These are phyloP conservation scores for Porphyrellus cyaneotinctus DNA, from an alignment of 768 basidiomycete species.

Conservation along the genomic window DNA sequence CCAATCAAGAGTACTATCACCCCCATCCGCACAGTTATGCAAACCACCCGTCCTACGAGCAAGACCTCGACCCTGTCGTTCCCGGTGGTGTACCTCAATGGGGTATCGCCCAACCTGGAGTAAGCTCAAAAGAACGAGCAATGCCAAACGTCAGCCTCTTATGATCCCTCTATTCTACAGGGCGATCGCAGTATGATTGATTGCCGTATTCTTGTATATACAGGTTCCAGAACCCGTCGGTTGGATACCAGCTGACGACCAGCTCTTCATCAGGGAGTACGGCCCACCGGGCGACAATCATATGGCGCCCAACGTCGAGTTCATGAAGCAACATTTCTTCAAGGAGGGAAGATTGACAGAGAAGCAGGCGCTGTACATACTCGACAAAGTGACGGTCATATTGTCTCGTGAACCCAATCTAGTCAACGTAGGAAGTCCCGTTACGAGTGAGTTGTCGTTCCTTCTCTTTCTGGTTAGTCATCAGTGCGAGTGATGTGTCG, in stretches of 20 bases:
- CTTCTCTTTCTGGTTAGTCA: slow-evolving; percentile 1
- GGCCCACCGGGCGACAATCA: slow-evolving; percentile 37
- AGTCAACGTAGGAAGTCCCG: slow-evolving; percentile 80
- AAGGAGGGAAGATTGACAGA: slow-evolving; percentile 81
- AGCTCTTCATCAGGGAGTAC: slow-evolving; percentile 57
- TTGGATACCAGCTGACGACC: slow-evolving; percentile 62
- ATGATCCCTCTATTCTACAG: slow-evolving; percentile 14
- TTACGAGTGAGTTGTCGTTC: slow-evolving; percentile 78
- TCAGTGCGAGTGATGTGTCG: slow-evolving; percentile 4
- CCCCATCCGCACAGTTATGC: slow-evolving; percentile 7
- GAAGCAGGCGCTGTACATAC: slow-evolving; percentile 78
- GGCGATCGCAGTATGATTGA: slow-evolving; percentile 27
- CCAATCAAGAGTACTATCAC: slow-evolving; percentile 26
- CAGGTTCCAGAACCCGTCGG: slow-evolving; percentile 71
- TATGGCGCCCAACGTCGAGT: slow-evolving; percentile 67
- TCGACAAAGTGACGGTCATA: slow-evolving; percentile 62
- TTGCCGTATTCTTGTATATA: slow-evolving; percentile 11
- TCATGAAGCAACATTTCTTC: slow-evolving; percentile 87
- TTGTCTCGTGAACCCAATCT: slow-evolving; percentile 79
- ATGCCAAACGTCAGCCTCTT: slow-evolving; percentile 32
- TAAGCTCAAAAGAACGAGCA: slow-evolving; percentile 28
- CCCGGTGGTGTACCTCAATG: slow-evolving; percentile 26
- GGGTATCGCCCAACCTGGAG: slow-evolving; percentile 13
- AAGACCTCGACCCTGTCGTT: slow-evolving; percentile 31
- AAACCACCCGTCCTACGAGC: slow-evolving; percentile 17